Base-by-base conservation (phyloP, 2,329 filamentous ascomycete genomes). In the Lithohypha guttulata region DNA sequence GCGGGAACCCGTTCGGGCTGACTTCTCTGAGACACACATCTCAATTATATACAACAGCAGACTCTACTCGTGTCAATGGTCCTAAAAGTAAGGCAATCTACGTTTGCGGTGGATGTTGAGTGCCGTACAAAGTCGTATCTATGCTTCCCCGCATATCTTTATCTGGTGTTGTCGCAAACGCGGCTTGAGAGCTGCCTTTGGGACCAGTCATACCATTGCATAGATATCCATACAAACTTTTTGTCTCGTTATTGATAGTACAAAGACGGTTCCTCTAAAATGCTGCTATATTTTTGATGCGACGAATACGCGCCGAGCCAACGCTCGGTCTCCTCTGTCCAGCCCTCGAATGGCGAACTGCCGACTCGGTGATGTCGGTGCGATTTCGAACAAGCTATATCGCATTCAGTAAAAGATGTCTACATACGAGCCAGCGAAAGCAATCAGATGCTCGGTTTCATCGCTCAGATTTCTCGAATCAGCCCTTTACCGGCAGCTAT, bases 401-500 rank as follows among this genome's bases (percentile, higher is more conserved):
- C 7, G 32, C 43, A 17, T 34, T 45, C 22, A 37, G 32, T 33
- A 42, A 20, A 13, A 18, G 25, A 30, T 42, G 26, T 10, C 9
- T 42, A 6, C 11, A 11, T 14, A 36, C 37, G 5, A 31, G 29
- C 27, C 30, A 19, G 28, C 18, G 29, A n/a, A 19, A 25, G 4
- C 45, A 50, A 30, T 67, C 66, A 3, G 62, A 54, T 1, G 68
- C 67, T 17, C 63, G 70, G 43, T 77, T 75, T 50, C 64, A 69
- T 48, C 69, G 74, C 26, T 74, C 73, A 6, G 75, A 80, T 58
- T 80, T 80, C 47, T 68, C 70, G 41, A 71, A 68, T 37, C 75
- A 79, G 52, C 71, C 71, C 13, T 81, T 70, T 55, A 75, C 74
- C 6, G 67, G 70, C 29, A 69, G 66, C 46, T 81, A 81, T 60